Conservation (phyloP, 495 filamentous ascomycete genomes). For the Cercophora samala region DNA sequence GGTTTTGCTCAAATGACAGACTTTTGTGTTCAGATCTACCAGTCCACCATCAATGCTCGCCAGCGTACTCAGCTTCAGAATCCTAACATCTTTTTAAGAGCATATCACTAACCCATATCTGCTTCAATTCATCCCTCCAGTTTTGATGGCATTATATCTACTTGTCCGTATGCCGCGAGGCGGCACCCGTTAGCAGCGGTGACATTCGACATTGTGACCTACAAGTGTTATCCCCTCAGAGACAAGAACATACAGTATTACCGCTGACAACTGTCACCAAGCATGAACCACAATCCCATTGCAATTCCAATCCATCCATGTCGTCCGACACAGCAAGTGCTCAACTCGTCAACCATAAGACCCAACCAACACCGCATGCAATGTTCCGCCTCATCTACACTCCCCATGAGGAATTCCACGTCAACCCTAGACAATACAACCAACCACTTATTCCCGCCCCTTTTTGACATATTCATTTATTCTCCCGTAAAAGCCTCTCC, state of each 20-base stretch:
- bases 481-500: not conserved
- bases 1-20: not conserved
- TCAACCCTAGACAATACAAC: not conserved
- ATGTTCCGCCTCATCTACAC: not conserved
- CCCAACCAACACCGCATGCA: not conserved
- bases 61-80: too few species aligned
- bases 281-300: not conserved
- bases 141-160: not conserved
- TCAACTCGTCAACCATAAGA: too few species aligned
- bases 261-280: not conserved
- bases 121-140: not conserved
- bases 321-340: not conserved
- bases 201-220: too few species aligned
- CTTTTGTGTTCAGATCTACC: not conserved
- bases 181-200: too few species aligned
- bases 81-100: too few species aligned
- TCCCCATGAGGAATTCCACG: not conserved
- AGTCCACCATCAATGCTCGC: not conserved
- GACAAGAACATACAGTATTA: not conserved
- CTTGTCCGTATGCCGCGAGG: too few species aligned
- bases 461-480: not conserved
- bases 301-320: not conserved
- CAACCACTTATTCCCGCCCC: not conserved
- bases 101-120: too few species aligned
- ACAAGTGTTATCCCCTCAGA: not conserved